A percentile compares a stretch with the other conserved stretches of the same genome.
phyloP scores from a whole-genome alignment of 192 early-diverging fungal species.

The Coemansia sp. region DNA sequence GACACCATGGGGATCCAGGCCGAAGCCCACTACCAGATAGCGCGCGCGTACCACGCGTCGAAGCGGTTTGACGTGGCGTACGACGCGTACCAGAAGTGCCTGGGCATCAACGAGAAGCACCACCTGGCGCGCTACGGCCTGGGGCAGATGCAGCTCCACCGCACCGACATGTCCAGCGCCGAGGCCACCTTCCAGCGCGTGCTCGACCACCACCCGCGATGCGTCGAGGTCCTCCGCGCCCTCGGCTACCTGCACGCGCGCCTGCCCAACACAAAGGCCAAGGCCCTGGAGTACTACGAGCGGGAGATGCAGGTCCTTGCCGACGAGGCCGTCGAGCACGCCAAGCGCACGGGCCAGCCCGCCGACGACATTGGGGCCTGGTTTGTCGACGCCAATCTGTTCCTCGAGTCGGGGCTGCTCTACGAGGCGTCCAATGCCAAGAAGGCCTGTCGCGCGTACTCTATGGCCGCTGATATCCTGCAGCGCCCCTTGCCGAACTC shows the following conservation, averaged over 20 bases:
- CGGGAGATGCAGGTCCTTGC: conserved; percentile 59
- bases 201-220: conserved; percentile 59
- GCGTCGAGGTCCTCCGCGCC: conserved; percentile 63
- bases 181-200: conserved; percentile 60
- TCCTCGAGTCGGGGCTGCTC: conserved; percentile 65
- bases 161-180: conserved; percentile 41
- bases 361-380: conserved; percentile 9
- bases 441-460: conserved; percentile 53
- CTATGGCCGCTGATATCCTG: conserved; percentile 25
- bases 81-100: conserved; percentile 64
- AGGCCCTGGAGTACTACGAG: conserved; percentile 67
- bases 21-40: conserved; percentile 62
- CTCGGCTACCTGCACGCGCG: conserved; percentile 63
- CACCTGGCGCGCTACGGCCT: conserved; percentile 70
- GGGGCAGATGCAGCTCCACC: conserved; percentile 69
- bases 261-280: conserved; percentile 60
- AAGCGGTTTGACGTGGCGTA: conserved; percentile 71
- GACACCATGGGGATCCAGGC: conserved; percentile 57
- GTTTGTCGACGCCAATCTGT: conserved; percentile 49
- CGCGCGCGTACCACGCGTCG: conserved; percentile 56
- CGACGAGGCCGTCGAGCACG: conserved; percentile 55
- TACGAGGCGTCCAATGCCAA: conserved; percentile 57
- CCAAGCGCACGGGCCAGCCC: background rate
- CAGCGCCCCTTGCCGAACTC: conserved; percentile 1
- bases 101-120: conserved; percentile 66